Percentiles rank a stretch among this genome's conserved stretches.
These are phyloP conservation scores for Sporothrix humicola DNA, from an alignment of 2,329 filamentous ascomycete species.

Conservation along the genomic window DNA sequence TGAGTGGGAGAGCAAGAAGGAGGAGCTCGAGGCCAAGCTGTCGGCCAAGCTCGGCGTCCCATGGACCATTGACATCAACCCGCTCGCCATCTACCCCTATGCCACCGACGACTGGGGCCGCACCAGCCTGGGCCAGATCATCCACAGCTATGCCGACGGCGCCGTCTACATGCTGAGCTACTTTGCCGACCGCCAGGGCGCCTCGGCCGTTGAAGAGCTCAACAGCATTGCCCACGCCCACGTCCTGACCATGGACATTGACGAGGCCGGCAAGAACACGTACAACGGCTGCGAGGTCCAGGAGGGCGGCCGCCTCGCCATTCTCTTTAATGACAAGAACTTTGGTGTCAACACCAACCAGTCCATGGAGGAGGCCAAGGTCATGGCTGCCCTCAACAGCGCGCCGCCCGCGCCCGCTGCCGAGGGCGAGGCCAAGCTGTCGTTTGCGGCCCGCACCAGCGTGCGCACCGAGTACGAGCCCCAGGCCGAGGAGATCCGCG, in stretches of 20 bases:
- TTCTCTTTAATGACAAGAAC: constrained; percentile 53
- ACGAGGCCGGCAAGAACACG: constrained; percentile 47
- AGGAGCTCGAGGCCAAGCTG: constrained; percentile 39
- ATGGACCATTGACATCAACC: constrained; percentile 59
- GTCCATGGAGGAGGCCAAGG: constrained; percentile 46
- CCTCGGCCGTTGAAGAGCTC: constrained; percentile 48
- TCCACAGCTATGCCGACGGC: constrained; percentile 48
- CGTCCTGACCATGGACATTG: constrained; percentile 54
- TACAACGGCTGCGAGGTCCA: constrained; percentile 53
- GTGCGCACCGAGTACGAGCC: constrained; percentile 54
- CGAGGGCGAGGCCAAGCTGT: constrained; percentile 42
- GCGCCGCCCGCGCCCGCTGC: constrained; percentile 46
- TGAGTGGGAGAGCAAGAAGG: constrained; percentile 56
- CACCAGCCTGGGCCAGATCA: constrained; percentile 52
- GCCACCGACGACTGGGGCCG: constrained; percentile 50
- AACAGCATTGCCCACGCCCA: constrained; percentile 54
- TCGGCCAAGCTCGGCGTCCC: constrained; percentile 47
- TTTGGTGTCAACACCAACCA: constrained; percentile 55
- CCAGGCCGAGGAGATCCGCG: constrained; percentile 49
- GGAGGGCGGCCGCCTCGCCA: constrained; percentile 52
- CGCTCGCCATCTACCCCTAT: constrained; percentile 56
- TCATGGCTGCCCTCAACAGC: constrained; percentile 54
- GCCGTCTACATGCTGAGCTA: constrained; percentile 32
- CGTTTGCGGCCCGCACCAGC: constrained; percentile 51
- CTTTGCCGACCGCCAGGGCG: constrained; percentile 37